These are phyloP conservation scores for Chamaenerion angustifolium DNA, from an alignment of 345 rosid genomes.

Conservation along the genomic window DNA sequence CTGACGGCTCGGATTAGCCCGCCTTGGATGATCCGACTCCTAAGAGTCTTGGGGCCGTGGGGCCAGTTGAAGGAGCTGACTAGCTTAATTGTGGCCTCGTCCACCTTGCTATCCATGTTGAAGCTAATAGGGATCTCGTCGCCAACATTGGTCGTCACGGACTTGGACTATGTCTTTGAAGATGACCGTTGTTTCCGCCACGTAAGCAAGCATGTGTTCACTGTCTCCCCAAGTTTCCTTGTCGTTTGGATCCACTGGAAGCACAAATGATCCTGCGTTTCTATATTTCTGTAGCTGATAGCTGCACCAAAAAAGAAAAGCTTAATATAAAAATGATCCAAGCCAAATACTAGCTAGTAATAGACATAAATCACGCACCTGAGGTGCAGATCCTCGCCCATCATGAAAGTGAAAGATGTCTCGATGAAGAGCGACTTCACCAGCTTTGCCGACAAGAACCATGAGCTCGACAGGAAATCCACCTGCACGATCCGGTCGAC, in stretches of 20 bases:
- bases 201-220: conserved; percentile 90
- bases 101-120: conserved; percentile 94
- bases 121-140: conserved; percentile 84
- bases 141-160: conserved; percentile 93
- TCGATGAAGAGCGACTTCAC: conserved; percentile 82
- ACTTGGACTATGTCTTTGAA: conserved; percentile 90
- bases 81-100: conserved; percentile 63
- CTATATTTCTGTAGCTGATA: conserved; percentile 97
- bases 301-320: conserved; percentile 22
- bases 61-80: conserved; percentile 79
- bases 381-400: conserved; percentile 96
- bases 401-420: conserved; percentile 74
- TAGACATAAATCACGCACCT: conserved; percentile 30
- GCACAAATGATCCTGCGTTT: conserved; percentile 78
- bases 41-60: conserved; percentile 71
- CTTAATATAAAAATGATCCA: no score
- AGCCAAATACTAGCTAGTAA: neutral
- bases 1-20: conserved; percentile 99
- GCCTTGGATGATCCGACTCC: conserved; percentile 96
- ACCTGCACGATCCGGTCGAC: conserved; percentile 76
- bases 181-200: conserved; percentile 88
- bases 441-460: conserved; percentile 88
- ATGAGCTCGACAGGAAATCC: conserved; percentile 95
- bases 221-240: conserved; percentile 98
- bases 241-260: conserved; percentile 78